Conservation (phyloP, 805 yeast genomes). For the Brettanomyces anomalus region DNA sequence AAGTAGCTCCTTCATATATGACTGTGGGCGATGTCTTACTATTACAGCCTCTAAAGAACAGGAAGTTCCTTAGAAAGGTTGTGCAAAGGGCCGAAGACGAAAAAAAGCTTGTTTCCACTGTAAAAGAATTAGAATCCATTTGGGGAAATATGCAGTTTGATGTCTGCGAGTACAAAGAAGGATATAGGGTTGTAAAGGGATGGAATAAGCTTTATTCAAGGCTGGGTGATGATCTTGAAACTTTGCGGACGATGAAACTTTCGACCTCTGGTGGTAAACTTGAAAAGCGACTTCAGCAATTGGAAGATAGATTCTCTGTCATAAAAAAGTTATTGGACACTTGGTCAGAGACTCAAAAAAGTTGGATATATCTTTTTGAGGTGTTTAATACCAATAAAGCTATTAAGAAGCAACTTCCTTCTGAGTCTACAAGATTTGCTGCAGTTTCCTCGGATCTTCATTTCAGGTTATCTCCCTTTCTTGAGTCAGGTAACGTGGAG, state of each 20-base stretch:
- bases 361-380: constrained; percentile 81
- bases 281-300: constrained; percentile 43
- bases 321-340: constrained; percentile 45
- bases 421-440: constrained; percentile 59
- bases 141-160: constrained; percentile 54
- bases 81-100: constrained; percentile 68
- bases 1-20: constrained; percentile 19
- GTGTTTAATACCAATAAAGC: constrained; percentile 56
- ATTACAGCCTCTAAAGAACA: constrained; percentile 40
- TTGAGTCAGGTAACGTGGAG: constrained; percentile 26
- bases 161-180: constrained; percentile 41
- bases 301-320: constrained; percentile 48
- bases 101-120: constrained; percentile 47
- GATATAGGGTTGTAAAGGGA: constrained; percentile 48
- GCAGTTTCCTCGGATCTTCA: constrained; percentile 51
- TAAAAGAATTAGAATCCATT: constrained; percentile 30
- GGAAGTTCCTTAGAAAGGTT: constrained; percentile 35
- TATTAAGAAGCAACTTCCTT: constrained; percentile 53
- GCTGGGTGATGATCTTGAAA: constrained; percentile 50
- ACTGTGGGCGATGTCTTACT: constrained; percentile 56
- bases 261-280: constrained; percentile 56
- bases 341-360: constrained; percentile 84
- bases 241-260: constrained; percentile 59
- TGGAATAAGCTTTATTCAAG: constrained; percentile 59
- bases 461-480: constrained; percentile 37